These are phyloP conservation scores for Plenodomus lindquistii DNA, from an alignment of 2,329 filamentous ascomycete species.

Conservation along the genomic window DNA sequence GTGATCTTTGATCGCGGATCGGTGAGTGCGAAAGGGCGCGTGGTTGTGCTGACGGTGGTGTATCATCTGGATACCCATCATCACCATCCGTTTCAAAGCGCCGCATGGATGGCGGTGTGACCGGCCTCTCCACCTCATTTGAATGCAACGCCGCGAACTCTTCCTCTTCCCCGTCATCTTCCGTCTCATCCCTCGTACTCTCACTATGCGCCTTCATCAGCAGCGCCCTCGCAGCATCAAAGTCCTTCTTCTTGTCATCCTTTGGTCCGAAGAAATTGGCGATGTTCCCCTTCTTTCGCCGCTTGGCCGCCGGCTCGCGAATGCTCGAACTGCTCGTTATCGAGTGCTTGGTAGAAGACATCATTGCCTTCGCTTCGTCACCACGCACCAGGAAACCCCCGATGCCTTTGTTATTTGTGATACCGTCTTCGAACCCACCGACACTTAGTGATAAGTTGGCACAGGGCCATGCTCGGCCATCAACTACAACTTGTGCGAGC, in stretches of 20 bases:
- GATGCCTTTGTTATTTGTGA: constrained; percentile 83
- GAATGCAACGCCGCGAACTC: constrained; percentile 10
- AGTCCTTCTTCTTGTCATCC: constrained; percentile 37
- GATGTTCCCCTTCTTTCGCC: constrained; percentile 41
- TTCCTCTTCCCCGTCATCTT: constrained; percentile 21
- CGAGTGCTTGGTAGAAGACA: constrained; percentile 19
- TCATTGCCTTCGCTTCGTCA: constrained; percentile 57
- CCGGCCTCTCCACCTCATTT: constrained; percentile 15
- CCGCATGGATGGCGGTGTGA: constrained; percentile 12
- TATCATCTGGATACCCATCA: constrained; percentile 14
- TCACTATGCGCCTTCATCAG: constrained; percentile 32
- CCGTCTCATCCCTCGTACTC: constrained; percentile 29
- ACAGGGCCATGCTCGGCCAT: constrained; percentile 86
- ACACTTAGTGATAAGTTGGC: constrained; percentile 87
- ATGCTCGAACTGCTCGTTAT: constrained; percentile 1
- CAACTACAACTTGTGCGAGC: constrained; percentile 74
- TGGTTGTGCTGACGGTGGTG: constrained; percentile 42
- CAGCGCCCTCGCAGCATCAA: constrained; percentile 37
- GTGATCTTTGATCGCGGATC: constrained; percentile 2
- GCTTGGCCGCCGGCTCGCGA: constrained; percentile 34
- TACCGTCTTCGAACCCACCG: constrained; percentile 87
- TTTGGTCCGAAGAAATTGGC: constrained; percentile 41
- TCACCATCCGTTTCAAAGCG: constrained; percentile 7
- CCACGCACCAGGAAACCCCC: constrained; percentile 78
- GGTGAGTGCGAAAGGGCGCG: constrained; percentile 6